Evolutionary conservation across 805 yeast genomes (phyloP).

Genomic region (Yarrowia bubula): DNA sequence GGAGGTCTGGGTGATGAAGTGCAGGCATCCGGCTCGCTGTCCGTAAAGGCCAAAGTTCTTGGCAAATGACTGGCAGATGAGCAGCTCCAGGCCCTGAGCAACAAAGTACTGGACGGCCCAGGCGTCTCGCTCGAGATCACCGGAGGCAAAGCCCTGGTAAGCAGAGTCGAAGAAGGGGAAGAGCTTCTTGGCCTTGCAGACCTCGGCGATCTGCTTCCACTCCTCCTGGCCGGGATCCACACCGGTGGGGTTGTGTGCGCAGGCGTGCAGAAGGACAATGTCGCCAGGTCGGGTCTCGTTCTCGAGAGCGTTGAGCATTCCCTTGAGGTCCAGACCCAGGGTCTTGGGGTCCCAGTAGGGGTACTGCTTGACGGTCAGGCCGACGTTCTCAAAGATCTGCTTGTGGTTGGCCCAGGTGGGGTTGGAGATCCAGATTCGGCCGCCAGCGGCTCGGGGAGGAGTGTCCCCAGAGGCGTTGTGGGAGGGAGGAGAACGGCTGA

Average conservation of each 20-base stretch:
- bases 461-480: constrained; percentile 34
- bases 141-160: constrained; percentile 92
- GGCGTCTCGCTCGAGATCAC: constrained; percentile 73
- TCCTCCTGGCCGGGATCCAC: constrained; percentile 80
- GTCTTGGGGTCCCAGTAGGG: constrained; percentile 64
- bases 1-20: constrained; percentile 50
- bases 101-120: constrained; percentile 50
- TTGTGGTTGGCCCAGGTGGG: constrained; percentile 96
- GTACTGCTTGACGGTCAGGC: constrained; percentile 60
- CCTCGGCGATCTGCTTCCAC: constrained; percentile 73
- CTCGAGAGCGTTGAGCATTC: constrained; percentile 58
- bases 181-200: constrained; percentile 55
- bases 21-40: constrained; percentile 86
- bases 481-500: constrained; percentile 23
- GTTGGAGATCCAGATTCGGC: constrained; percentile 62
- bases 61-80: constrained; percentile 87
- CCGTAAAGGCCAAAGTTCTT: constrained; percentile 95
- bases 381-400: constrained; percentile 73
- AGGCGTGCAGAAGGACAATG: constrained; percentile 79
- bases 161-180: constrained; percentile 90
- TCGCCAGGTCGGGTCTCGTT: constrained; percentile 58
- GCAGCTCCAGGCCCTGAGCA: constrained; percentile 43
- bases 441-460: constrained; percentile 20
- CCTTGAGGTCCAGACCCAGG: constrained; percentile 64
- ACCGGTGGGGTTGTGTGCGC: constrained; percentile 98